These are phyloP conservation scores for Nitzschia sp. DNA, from an alignment of 108 stramenopile genomes.

Conservation along the genomic window DNA sequence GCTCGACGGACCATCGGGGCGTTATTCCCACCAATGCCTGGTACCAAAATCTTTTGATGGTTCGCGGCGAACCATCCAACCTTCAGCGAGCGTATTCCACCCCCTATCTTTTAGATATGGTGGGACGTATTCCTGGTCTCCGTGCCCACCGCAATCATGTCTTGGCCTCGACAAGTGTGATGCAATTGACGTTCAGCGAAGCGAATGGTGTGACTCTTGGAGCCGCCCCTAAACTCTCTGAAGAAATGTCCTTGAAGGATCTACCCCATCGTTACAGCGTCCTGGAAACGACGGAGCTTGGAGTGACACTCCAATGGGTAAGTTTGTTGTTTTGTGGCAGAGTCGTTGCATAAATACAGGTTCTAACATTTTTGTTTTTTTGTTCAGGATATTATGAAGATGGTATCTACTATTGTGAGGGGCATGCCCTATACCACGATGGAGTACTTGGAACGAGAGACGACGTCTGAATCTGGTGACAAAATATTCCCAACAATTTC, in stretches of 20 bases:
- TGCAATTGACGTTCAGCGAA: slow-evolving; percentile 64
- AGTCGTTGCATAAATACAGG: not conserved
- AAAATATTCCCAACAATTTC: slow-evolving; percentile 51
- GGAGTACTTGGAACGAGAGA: slow-evolving; percentile 32
- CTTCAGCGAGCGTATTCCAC: slow-evolving; percentile 67
- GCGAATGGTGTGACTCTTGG: slow-evolving; percentile 74
- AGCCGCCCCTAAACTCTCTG: slow-evolving; percentile 24
- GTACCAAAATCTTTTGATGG: slow-evolving; percentile 76
- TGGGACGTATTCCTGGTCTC: slow-evolving; percentile 75
- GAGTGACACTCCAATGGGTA: slow-evolving; percentile 74
- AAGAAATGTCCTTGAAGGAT: slow-evolving; percentile 14
- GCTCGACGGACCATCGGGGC: not conserved
- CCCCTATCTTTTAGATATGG: slow-evolving; percentile 75
- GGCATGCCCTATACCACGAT: slow-evolving; percentile 92
- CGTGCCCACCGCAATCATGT: slow-evolving; percentile 60
- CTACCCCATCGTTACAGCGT: slow-evolving; percentile 31
- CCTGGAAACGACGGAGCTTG: slow-evolving; percentile 50
- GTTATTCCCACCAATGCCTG: slow-evolving; percentile 81
- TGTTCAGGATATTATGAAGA: slow-evolving; percentile 41
- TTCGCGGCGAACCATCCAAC: slow-evolving; percentile 50
- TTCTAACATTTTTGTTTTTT: slow-evolving; percentile 10
- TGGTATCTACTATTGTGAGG: slow-evolving; percentile 76
- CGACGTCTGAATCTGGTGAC: not conserved
- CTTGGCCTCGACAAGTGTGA: slow-evolving; percentile 44
- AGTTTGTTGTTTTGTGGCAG: slow-evolving; percentile 5